Percentiles rank a stretch among this genome's conserved stretches.
Evolutionary conservation across 2,329 filamentous ascomycete genomes (phyloP).

Genomic region (Bipolaris gigantea): DNA sequence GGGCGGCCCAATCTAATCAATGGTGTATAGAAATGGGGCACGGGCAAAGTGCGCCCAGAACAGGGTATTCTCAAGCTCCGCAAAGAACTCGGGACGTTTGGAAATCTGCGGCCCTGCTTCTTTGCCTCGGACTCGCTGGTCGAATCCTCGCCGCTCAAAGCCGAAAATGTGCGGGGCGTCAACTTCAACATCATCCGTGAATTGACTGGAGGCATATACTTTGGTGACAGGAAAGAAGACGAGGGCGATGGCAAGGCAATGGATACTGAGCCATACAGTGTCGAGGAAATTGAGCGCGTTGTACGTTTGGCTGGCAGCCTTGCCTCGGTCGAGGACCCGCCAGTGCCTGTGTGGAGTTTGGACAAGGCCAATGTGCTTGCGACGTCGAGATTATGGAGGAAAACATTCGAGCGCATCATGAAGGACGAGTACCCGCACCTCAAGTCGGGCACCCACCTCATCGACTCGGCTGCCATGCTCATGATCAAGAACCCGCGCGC

Average conservation of each 20-base stretch:
- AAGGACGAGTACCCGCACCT: slow-evolving; percentile 85
- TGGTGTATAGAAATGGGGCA: slow-evolving; percentile 79
- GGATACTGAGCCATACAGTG: slow-evolving; percentile 86
- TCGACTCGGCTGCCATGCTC: slow-evolving; percentile 96
- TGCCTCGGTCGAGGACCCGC: slow-evolving; percentile 74
- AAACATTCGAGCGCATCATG: slow-evolving; percentile 82
- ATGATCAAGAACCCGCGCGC: slow-evolving; percentile 91
- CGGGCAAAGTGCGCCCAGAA: slow-evolving; percentile 82
- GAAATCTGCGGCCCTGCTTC: slow-evolving; percentile 94
- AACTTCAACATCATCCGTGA: slow-evolving; percentile 94
- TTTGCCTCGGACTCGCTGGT: slow-evolving; percentile 81
- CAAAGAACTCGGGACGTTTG: slow-evolving; percentile 91
- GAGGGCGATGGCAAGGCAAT: slow-evolving; percentile 73
- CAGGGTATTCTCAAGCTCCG: slow-evolving; percentile 88
- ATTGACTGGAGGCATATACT: slow-evolving; percentile 92
- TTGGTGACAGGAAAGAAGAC: slow-evolving; percentile 83
- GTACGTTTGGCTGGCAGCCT: slow-evolving; percentile 79
- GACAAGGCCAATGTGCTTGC: slow-evolving; percentile 98
- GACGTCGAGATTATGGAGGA: slow-evolving; percentile 85
- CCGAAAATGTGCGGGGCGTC: slow-evolving; percentile 79
- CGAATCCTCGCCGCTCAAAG: slow-evolving; percentile 83
- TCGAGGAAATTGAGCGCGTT: slow-evolving; percentile 84
- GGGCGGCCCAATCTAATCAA: slow-evolving; percentile 11
- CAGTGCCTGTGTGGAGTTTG: slow-evolving; percentile 78
- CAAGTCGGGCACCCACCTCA: slow-evolving; percentile 83